Conservation (phyloP, 441 rosid species). For the Manihot esculenta region DNA sequence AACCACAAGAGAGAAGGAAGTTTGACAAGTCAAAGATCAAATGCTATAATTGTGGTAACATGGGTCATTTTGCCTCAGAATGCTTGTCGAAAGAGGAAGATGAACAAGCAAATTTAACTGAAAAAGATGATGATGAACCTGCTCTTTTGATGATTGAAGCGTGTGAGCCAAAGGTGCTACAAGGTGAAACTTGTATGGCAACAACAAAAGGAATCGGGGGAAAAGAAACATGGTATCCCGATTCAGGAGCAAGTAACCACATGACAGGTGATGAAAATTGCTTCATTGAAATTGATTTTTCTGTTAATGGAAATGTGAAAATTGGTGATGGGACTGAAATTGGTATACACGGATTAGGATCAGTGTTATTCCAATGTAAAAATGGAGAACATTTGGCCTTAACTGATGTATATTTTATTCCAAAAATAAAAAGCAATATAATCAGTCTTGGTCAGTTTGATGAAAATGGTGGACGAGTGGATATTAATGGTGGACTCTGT, state of each 20-base stretch:
- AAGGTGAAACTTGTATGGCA: slow-evolving; percentile 4
- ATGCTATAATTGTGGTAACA: too few species aligned
- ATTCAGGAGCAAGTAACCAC: slow-evolving; percentile 9
- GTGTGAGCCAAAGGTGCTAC: neutral
- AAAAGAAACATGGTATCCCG: neutral
- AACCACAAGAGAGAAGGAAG: neutral
- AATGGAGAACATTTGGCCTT: slow-evolving; percentile 1
- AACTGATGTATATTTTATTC: slow-evolving; percentile 1
- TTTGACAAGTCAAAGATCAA: too few species aligned
- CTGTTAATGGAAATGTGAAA: slow-evolving; percentile 8
- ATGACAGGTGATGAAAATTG: slow-evolving; percentile 7
- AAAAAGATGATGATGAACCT: neutral
- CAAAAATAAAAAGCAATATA: slow-evolving; percentile 1
- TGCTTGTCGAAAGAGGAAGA: neutral
- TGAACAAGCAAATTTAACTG: slow-evolving; percentile 2
- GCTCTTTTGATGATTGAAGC: slow-evolving; percentile 1
- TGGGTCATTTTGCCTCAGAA: too few species aligned
- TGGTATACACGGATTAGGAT: slow-evolving; percentile 1
- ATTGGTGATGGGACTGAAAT: slow-evolving; percentile 1
- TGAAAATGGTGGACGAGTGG: slow-evolving; percentile 7
- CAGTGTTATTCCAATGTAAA: slow-evolving; percentile 6
- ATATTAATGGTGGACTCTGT: neutral
- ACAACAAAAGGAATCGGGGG: neutral
- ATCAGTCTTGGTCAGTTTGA: slow-evolving; percentile 6
- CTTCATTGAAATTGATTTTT: slow-evolving; percentile 2